Evolutionary conservation across 2,329 filamentous ascomycete species (phyloP).

Genomic region (Ophiostoma perfectum): DNA sequence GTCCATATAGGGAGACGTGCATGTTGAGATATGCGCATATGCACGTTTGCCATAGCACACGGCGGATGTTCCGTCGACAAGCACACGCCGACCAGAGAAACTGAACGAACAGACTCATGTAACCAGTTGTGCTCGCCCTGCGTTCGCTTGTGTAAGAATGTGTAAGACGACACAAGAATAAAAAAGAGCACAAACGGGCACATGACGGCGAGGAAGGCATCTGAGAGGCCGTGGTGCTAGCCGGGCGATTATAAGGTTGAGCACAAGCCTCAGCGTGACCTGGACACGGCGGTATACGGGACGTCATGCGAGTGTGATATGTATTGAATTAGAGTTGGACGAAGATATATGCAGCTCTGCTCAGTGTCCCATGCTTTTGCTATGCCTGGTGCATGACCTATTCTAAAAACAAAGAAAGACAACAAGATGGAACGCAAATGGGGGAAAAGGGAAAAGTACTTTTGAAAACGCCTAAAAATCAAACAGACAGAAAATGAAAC

Average conservation of each 20-base stretch:
- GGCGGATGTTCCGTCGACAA: too few species aligned
- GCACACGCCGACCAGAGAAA: too few species aligned
- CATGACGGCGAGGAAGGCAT: constrained; percentile 3
- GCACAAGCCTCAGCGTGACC: not conserved
- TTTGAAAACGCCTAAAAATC: not conserved
- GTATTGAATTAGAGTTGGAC: not conserved
- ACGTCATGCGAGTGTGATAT: not conserved
- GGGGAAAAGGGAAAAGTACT: not conserved
- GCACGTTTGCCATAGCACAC: too few species aligned
- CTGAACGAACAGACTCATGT: too few species aligned
- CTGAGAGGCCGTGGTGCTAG: constrained; percentile 1
- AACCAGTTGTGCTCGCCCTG: not conserved
- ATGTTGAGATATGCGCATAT: not conserved
- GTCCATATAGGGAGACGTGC: not conserved
- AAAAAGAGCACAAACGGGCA: constrained; percentile 1
- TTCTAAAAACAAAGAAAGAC: not conserved
- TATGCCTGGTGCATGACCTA: not conserved
- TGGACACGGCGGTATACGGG: not conserved
- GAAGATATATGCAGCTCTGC: too few species aligned
- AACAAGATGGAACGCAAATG: too few species aligned
- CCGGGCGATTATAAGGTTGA: not conserved
- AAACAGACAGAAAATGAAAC: not conserved
- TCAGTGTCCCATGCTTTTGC: too few species aligned
- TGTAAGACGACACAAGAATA: not conserved
- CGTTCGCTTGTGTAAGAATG: constrained; percentile 1